These are phyloP conservation scores for Penicillium malachiteum DNA, from an alignment of 495 filamentous ascomycete species.

Conservation along the genomic window DNA sequence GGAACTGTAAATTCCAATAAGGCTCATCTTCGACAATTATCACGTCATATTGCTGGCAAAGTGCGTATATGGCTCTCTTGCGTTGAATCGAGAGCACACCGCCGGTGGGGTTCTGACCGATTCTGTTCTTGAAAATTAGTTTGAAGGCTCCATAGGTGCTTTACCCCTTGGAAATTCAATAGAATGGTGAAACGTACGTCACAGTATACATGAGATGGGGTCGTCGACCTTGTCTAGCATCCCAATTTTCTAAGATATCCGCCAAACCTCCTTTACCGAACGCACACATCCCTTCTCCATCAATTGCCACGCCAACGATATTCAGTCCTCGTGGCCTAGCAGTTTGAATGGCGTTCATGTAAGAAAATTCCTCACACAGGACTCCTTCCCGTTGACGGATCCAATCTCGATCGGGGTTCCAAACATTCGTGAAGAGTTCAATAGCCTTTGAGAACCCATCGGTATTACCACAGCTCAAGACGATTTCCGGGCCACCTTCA, in stretches of 20 bases:
- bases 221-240: constrained; percentile 64
- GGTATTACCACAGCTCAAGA: constrained; percentile 76
- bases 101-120: constrained; percentile 90
- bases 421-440: constrained; percentile 68
- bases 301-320: constrained; percentile 68
- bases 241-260: constrained; percentile 81
- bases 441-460: constrained; percentile 80
- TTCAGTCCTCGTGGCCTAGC: constrained; percentile 68
- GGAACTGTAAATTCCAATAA: constrained; percentile 94
- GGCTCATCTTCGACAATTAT: constrained; percentile 94
- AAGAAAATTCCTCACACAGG: constrained; percentile 74
- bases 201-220: constrained; percentile 91
- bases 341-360: constrained; percentile 70
- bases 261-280: constrained; percentile 67
- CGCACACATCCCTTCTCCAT: constrained; percentile 71
- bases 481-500: constrained; percentile 67
- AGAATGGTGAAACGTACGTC: constrained; percentile 56
- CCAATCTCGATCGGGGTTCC: constrained; percentile 66
- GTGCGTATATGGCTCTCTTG: constrained; percentile 71
- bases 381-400: constrained; percentile 67
- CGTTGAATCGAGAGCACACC: constrained; percentile 67
- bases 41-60: constrained; percentile 84
- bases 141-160: background rate
- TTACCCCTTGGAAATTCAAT: no score
- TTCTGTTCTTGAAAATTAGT: constrained; percentile 42